phyloP scores from a whole-genome alignment of 2,329 filamentous ascomycete genomes.

The Aspergillus phoenicis region DNA sequence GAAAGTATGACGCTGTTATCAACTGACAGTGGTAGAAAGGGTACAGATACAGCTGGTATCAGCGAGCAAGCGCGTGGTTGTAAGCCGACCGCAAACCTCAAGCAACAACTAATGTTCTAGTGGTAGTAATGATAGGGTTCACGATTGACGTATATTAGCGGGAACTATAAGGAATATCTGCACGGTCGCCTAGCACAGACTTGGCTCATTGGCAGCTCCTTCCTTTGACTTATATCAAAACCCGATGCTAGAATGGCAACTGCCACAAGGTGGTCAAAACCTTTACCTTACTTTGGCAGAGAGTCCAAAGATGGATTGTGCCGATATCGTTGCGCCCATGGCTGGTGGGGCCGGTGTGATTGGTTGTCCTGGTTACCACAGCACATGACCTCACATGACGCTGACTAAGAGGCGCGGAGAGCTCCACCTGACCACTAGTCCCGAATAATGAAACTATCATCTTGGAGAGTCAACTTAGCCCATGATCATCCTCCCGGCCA shows the following conservation, averaged over 20 bases:
- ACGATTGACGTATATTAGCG: too few species aligned
- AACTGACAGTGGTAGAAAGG: neutral
- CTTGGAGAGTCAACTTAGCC: constrained; percentile 1
- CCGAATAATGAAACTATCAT: constrained; percentile 8
- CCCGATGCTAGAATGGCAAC: too few species aligned
- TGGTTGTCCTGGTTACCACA: constrained; percentile 27
- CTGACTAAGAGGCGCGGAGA: constrained; percentile 20
- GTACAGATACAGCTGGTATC: neutral
- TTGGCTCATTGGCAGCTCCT: too few species aligned
- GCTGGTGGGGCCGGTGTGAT: constrained; percentile 11
- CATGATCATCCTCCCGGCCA: neutral
- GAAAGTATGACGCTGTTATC: neutral
- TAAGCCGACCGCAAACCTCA: neutral
- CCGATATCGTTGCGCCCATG: neutral
- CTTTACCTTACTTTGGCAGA: neutral
- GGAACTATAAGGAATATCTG: too few species aligned
- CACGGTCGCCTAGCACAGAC: too few species aligned
- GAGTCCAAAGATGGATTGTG: neutral
- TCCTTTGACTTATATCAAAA: too few species aligned
- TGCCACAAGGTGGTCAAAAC: too few species aligned
- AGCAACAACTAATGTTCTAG: neutral
- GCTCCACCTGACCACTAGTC: constrained; percentile 17
- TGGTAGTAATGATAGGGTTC: too few species aligned
- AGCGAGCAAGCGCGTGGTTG: neutral
- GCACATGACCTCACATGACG: constrained; percentile 24